phyloP scores from a whole-genome alignment of 2,329 filamentous ascomycete genomes.

The Aspergillus niger region DNA sequence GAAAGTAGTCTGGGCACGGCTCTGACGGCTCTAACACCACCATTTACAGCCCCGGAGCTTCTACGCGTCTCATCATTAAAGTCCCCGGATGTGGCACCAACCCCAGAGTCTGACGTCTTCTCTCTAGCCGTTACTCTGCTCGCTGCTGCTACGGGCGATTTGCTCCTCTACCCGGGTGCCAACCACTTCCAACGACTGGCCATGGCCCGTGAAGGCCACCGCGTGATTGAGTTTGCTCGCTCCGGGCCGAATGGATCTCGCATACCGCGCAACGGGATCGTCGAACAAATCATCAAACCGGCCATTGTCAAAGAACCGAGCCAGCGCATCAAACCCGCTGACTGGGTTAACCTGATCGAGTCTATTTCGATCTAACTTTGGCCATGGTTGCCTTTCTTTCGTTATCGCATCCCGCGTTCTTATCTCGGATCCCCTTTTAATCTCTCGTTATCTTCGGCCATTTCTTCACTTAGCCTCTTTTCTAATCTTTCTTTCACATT shows the following conservation, averaged over 20 bases:
- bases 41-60: constrained; percentile 50
- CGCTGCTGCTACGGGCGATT: constrained; percentile 48
- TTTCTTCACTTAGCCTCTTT: neutral
- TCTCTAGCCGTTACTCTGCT: constrained; percentile 50
- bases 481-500: neutral
- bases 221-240: constrained; percentile 44
- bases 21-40: constrained; percentile 47
- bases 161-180: constrained; percentile 45
- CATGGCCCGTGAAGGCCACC: constrained; percentile 49
- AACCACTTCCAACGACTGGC: constrained; percentile 44
- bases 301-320: constrained; percentile 44
- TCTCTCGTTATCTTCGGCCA: neutral
- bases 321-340: constrained; percentile 32
- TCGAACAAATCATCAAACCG: constrained; percentile 41
- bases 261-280: constrained; percentile 43
- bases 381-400: neutral
- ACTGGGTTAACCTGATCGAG: constrained; percentile 34
- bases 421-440: neutral
- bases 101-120: constrained; percentile 48
- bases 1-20: constrained; percentile 21
- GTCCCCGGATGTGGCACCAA: constrained; percentile 36
- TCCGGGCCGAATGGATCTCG: constrained; percentile 40
- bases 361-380: neutral
- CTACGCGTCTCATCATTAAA: constrained; percentile 40
- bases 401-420: neutral